phyloP scores from a whole-genome alignment of 768 basidiomycete species.

The Tulasnella sp. region DNA sequence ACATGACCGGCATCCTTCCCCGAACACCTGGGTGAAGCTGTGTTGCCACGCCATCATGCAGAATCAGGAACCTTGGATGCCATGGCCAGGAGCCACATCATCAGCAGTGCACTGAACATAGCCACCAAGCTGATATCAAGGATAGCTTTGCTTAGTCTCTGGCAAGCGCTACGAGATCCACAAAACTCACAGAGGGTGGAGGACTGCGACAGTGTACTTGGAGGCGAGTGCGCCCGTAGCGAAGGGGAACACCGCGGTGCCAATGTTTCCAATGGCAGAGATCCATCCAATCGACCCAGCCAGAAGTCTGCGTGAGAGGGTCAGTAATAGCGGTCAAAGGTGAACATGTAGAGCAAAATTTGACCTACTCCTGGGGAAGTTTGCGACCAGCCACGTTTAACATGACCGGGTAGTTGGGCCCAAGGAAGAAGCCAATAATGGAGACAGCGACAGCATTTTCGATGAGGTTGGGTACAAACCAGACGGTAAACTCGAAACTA shows the following conservation, averaged over 20 bases:
- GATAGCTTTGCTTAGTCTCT: not conserved
- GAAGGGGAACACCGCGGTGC: conserved; percentile 30
- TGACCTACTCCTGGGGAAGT: conserved; percentile 44
- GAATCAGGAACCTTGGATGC: too few species aligned
- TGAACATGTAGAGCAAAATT: not conserved
- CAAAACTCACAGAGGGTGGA: conserved; percentile 38
- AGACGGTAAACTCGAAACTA: conserved; percentile 45
- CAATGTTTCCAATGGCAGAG: conserved; percentile 26
- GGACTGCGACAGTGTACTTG: conserved; percentile 45
- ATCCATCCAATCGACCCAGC: conserved; percentile 37
- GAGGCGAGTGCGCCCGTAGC: conserved; percentile 27
- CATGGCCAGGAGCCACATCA: too few species aligned
- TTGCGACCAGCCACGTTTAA: conserved; percentile 61
- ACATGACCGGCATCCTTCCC: too few species aligned
- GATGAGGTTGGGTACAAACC: conserved; percentile 44
- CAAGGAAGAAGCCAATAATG: conserved; percentile 43
- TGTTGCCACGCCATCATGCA: too few species aligned
- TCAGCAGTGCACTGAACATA: too few species aligned
- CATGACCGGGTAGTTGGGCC: conserved; percentile 41
- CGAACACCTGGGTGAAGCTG: too few species aligned
- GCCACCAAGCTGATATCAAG: too few species aligned
- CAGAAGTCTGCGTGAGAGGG: conserved; percentile 31
- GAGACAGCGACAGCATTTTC: conserved; percentile 43
- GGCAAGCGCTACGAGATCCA: not conserved
- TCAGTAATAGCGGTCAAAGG: not conserved